Evolutionary conservation across 805 yeast genomes (phyloP).

Genomic region (Candida silvatica): DNA sequence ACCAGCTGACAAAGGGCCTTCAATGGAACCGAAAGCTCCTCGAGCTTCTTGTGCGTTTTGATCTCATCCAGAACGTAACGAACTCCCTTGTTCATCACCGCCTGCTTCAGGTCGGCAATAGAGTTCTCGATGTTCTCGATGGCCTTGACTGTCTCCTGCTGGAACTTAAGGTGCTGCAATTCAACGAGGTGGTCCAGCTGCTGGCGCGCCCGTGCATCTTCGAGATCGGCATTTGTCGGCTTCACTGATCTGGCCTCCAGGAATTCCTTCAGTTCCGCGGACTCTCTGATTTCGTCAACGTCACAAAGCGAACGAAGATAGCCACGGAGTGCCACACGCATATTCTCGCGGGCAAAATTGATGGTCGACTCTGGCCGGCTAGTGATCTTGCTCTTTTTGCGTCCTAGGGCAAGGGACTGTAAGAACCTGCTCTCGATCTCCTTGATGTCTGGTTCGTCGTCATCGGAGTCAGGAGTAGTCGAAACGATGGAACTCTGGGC

Average conservation of each 20-base stretch:
- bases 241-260: constrained; percentile 25
- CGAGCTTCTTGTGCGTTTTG: constrained; percentile 34
- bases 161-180: constrained; percentile 62
- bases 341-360: constrained; percentile 57
- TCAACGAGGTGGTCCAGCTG: constrained; percentile 52
- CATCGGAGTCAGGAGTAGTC: neutral
- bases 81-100: constrained; percentile 36
- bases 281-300: constrained; percentile 47
- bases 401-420: neutral
- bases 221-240: constrained; percentile 30
- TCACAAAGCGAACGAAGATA: constrained; percentile 49
- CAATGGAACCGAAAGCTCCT: constrained; percentile 57
- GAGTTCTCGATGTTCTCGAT: constrained; percentile 21
- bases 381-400: neutral
- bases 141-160: constrained; percentile 36
- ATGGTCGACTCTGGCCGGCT: neutral
- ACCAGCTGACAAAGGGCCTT: constrained; percentile 73
- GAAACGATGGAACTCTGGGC: neutral
- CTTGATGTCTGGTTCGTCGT: neutral
- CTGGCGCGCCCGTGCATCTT: constrained; percentile 51
- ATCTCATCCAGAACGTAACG: constrained; percentile 58
- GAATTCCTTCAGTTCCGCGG: constrained; percentile 45
- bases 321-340: constrained; percentile 70
- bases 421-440: constrained; percentile 1
- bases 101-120: constrained; percentile 34